Base-by-base conservation (phyloP, 371 early-diverging fungal species). In the Mortierella sp. region DNA sequence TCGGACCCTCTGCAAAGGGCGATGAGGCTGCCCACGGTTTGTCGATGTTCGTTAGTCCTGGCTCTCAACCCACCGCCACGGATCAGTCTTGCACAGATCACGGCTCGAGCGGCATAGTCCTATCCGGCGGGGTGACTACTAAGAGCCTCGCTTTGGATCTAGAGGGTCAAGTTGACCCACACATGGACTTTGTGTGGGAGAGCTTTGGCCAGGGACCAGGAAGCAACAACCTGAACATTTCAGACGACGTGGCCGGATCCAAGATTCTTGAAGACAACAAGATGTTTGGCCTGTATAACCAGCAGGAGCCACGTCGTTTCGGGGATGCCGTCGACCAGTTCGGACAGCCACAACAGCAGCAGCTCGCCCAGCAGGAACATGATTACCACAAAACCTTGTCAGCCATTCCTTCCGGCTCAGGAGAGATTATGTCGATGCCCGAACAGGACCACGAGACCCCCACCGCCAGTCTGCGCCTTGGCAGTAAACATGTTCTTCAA, bases 171-270 rank as follows among this genome's bases (percentile, higher is more conserved):
- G 58, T 50, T 44, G 75, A 80, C 45, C 78, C 80, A 52, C 80
- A 78, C 13, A 55, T 84, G 80, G 78, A 63, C 65, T 75, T 72
- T 26, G 70, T 63, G 60, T 80, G 80, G 84, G 80, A 84, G 28
- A 76, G 76, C 38, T 80, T 80, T 75, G 84, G 84, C 42, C 83
- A 83, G 31, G 83, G 80, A 54, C 83, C 83, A 79, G 83, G 80
- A 79, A 63, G 60, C 9, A 75, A 72, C 11, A 74, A 48, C 24
- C 28, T 42, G 6, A 9, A n/a, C 42, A 5, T 26, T 24, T 47
- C 19, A 52, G 38, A 68, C 45, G 77, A 74, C 70, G 57, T 58
- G 55, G 38, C n/a, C 31, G 76, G 55, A 42, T 44, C 68, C 68
- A 65, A 38, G 38, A 38, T 42, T 42, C 52, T 63, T 50, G 72